Conservation (phyloP, 2,329 filamentous ascomycete genomes). For the Cadophora sp. region DNA sequence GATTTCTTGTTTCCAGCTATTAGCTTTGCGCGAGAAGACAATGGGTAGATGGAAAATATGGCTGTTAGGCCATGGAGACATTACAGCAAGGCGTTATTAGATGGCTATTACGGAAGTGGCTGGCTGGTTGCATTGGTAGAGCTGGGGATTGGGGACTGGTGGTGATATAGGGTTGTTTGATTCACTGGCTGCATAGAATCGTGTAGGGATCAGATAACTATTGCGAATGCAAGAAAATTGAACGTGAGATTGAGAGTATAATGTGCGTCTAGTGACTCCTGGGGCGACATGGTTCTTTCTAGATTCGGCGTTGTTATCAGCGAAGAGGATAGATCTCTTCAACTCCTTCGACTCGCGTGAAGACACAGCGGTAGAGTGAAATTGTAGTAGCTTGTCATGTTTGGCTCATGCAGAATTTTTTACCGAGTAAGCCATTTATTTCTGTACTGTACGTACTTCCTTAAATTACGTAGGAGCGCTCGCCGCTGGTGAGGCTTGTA, state of each 20-base stretch:
- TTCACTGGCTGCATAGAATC: neutral
- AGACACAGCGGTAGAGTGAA: too few relatives aligned
- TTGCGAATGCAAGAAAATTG: neutral
- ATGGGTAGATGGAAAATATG: neutral
- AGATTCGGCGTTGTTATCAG: too few relatives aligned
- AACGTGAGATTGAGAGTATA: neutral
- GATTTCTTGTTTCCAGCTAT: neutral
- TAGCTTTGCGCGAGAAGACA: neutral
- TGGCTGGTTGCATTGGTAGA: neutral
- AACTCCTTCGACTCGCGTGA: too few relatives aligned
- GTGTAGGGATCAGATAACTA: neutral
- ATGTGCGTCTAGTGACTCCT: neutral
- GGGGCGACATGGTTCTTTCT: too few relatives aligned
- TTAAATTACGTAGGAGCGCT: neutral
- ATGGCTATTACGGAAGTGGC: slow-evolving; percentile 2
- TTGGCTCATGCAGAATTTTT: too few relatives aligned
- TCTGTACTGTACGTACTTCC: neutral
- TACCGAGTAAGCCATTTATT: neutral
- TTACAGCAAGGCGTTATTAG: slow-evolving; percentile 15
- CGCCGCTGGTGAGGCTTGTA: neutral
- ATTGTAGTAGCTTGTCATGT: too few relatives aligned
- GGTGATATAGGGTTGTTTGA: neutral
- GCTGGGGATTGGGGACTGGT: neutral
- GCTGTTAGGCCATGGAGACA: slow-evolving; percentile 11
- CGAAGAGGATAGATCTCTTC: too few relatives aligned